Conservation (phyloP, 2,329 filamentous ascomycete species). For the Hypoxylon sp. region DNA sequence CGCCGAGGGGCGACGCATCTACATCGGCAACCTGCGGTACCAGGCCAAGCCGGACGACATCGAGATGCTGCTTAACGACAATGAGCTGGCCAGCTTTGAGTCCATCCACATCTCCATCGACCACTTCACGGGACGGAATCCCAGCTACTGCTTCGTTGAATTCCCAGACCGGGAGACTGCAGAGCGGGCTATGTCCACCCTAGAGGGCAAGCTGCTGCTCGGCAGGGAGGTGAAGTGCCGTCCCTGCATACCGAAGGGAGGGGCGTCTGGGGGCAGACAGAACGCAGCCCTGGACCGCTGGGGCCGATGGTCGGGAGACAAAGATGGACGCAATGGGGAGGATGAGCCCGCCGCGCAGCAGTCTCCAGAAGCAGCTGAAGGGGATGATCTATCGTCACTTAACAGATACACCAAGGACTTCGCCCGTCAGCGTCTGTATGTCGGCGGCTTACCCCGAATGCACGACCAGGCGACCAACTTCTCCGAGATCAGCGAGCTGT, state of each 20-base stretch:
- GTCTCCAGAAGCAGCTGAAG: background rate
- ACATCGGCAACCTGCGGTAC: slow-evolving; percentile 74
- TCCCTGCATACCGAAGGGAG: slow-evolving; percentile 69
- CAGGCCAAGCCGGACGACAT: slow-evolving; percentile 59
- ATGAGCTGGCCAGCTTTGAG: slow-evolving; percentile 56
- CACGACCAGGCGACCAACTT: slow-evolving; percentile 61
- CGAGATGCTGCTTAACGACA: slow-evolving; percentile 51
- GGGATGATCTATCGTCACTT: slow-evolving; percentile 3
- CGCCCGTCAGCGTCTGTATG: slow-evolving; percentile 59
- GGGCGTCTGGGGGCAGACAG: slow-evolving; percentile 38
- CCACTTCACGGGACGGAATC: slow-evolving; percentile 75
- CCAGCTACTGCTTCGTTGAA: slow-evolving; percentile 81
- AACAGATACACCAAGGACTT: slow-evolving; percentile 42
- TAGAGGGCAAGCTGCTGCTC: slow-evolving; percentile 67
- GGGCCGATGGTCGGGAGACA: slow-evolving; percentile 57
- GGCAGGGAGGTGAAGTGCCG: slow-evolving; percentile 73
- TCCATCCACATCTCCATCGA: slow-evolving; percentile 78
- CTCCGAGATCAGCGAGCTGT: slow-evolving; percentile 60
- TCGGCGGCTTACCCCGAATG: slow-evolving; percentile 65
- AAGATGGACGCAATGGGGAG: slow-evolving; percentile 19
- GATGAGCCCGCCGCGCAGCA: background rate
- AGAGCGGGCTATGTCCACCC: slow-evolving; percentile 65
- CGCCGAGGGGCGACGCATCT: slow-evolving; percentile 61
- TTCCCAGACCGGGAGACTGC: slow-evolving; percentile 69
- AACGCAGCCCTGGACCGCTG: slow-evolving; percentile 56